phyloP scores from a whole-genome alignment of 164 flowering plant genomes.

The Macadamia tetraphylla region DNA sequence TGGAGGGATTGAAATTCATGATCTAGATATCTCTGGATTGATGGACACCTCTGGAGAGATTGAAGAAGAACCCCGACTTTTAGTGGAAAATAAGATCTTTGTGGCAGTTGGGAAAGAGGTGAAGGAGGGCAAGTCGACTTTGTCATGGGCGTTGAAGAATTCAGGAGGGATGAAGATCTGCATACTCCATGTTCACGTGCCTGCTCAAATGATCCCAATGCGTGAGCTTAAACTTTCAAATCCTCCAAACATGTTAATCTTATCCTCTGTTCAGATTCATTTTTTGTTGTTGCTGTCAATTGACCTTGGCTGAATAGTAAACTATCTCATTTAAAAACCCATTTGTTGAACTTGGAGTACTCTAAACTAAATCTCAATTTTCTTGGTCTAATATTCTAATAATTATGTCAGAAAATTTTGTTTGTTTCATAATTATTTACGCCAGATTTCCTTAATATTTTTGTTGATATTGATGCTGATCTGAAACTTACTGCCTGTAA shows the following conservation, averaged over 20 bases:
- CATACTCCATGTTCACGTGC: slow-evolving; percentile 62
- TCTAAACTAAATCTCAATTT: no score
- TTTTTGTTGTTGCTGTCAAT: no score
- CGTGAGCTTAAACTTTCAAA: slow-evolving; percentile 23
- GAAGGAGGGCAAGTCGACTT: slow-evolving; percentile 34
- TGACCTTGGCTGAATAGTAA: no score
- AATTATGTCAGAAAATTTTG: no score
- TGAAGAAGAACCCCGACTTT: slow-evolving; percentile 20
- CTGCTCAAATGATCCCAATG: slow-evolving; percentile 40
- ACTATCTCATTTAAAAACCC: no score
- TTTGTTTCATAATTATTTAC: no score
- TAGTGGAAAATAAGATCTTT: slow-evolving; percentile 34
- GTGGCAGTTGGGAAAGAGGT: slow-evolving; percentile 58
- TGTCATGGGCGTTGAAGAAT: slow-evolving; percentile 44
- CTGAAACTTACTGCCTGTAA: no score
- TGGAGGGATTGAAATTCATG: slow-evolving; percentile 4
- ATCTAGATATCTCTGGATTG: slow-evolving; percentile 3
- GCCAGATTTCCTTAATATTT: no score
- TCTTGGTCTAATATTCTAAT: no score
- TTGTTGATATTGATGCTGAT: no score
- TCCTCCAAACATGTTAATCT: not conserved
- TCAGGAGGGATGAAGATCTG: slow-evolving; percentile 41
- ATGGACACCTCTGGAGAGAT: slow-evolving; percentile 18
- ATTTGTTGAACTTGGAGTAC: no score
- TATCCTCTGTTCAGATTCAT: no score